Evolutionary conservation across 192 early-diverging fungal species (phyloP).

Genomic region (Polychytrium aggregatum): DNA sequence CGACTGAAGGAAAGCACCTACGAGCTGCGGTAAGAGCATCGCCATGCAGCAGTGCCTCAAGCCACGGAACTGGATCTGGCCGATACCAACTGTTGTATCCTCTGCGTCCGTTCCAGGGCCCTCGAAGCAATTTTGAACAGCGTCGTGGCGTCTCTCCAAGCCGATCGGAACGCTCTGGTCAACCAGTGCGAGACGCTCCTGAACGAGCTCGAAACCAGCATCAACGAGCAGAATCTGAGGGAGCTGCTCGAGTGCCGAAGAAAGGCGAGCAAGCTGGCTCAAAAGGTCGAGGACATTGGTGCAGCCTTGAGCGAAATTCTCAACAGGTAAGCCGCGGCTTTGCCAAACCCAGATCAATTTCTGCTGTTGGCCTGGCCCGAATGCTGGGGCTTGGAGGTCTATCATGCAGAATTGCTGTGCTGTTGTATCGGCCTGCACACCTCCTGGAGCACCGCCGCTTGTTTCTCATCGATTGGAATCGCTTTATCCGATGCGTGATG

Average conservation of each 20-base stretch:
- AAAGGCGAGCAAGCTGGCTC: constrained; percentile 65
- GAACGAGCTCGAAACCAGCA: constrained; percentile 59
- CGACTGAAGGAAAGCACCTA: constrained; percentile 16
- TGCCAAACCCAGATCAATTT: no score
- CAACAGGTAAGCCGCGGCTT: constrained; percentile 29
- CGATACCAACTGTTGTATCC: no score
- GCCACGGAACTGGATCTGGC: background rate
- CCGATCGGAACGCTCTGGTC: constrained; percentile 51
- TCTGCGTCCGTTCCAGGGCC: constrained; percentile 33
- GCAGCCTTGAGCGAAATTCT: constrained; percentile 70
- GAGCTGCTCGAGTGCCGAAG: constrained; percentile 69
- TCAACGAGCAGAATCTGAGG: constrained; percentile 63
- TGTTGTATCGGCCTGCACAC: no score
- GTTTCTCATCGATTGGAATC: background rate
- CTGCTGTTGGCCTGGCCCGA: no score
- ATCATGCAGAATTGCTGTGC: no score
- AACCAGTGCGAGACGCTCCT: constrained; percentile 54
- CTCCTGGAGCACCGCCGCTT: background rate
- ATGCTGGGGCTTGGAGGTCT: no score
- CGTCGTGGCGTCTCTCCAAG: constrained; percentile 41
- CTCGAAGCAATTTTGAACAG: constrained; percentile 72
- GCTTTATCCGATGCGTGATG: constrained; percentile 14
- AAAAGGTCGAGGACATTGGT: constrained; percentile 62
- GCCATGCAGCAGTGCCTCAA: background rate
- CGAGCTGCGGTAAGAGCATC: constrained; percentile 20